Conservation (phyloP, 2,329 filamentous ascomycete species). For the Fusarium sp. region DNA sequence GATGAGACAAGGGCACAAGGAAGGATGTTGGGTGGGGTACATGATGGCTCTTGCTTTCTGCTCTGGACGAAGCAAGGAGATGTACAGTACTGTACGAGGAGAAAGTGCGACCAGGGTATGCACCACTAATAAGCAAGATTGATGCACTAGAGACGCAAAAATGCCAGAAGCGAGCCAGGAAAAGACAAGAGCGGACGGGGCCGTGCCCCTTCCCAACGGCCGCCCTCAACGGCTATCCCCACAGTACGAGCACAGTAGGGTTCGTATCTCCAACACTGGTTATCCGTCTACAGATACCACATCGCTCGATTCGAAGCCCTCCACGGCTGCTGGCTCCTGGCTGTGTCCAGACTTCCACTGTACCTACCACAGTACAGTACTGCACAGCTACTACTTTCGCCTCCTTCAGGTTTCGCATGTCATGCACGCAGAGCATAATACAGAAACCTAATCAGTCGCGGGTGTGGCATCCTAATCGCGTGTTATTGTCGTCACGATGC, state of each 20-base stretch:
- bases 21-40: slow-evolving; percentile 12
- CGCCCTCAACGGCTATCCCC: slow-evolving; percentile 44
- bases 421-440: slow-evolving; percentile 26
- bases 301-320: slow-evolving; percentile 29
- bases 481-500: slow-evolving; percentile 45
- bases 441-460: slow-evolving; percentile 45
- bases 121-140: slow-evolving; percentile 24
- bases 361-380: background rate
- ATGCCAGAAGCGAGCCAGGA: slow-evolving; percentile 37
- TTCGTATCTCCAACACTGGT: slow-evolving; percentile 16
- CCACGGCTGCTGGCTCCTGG: background rate
- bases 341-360: slow-evolving; percentile 10
- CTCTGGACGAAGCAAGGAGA: slow-evolving; percentile 35
- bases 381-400: slow-evolving; percentile 2
- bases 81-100: slow-evolving; percentile 7
- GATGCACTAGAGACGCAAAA: slow-evolving; percentile 33
- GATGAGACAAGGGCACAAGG: slow-evolving; percentile 41
- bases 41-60: slow-evolving; percentile 11
- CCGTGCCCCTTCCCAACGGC: slow-evolving; percentile 47
- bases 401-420: slow-evolving; percentile 45
- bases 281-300: slow-evolving; percentile 10
- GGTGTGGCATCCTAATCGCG: slow-evolving; percentile 42
- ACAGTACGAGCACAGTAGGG: slow-evolving; percentile 36
- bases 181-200: slow-evolving; percentile 44
- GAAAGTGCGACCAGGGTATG: slow-evolving; percentile 15